Evolutionary conservation across 176 grass and related monocot species (phyloP).

Genomic region (Zizania latifolia): DNA sequence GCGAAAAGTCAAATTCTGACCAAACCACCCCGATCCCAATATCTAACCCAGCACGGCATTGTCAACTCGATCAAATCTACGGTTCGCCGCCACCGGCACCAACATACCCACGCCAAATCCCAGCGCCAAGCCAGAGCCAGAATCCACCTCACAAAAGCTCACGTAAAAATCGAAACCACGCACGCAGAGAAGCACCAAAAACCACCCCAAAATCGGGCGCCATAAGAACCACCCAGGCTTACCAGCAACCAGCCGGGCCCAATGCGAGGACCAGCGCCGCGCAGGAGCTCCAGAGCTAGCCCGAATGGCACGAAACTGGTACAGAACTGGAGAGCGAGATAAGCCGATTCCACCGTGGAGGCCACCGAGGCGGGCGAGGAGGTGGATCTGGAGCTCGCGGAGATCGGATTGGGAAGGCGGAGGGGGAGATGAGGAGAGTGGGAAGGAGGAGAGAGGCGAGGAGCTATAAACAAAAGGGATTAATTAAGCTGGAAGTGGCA

Average conservation of each 20-base stretch:
- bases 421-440: not conserved
- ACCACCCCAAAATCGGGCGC: not conserved
- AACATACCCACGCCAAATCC: not conserved
- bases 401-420: constrained; percentile 28
- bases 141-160: not conserved
- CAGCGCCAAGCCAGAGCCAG: not conserved
- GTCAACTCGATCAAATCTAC: constrained; percentile 21
- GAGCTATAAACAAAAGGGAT: constrained; percentile 19
- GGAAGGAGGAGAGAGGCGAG: not conserved
- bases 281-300: not conserved
- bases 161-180: constrained; percentile 11
- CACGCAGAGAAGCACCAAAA: not conserved
- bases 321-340: not conserved
- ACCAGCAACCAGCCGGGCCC: not conserved
- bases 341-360: not conserved
- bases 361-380: too few species aligned
- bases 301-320: not conserved
- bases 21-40: constrained; percentile 18
- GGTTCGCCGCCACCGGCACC: not conserved
- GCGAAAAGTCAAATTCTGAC: constrained; percentile 46
- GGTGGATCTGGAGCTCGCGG: constrained; percentile 20
- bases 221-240: not conserved
- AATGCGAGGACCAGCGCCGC: constrained; percentile 21
- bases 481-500: constrained; percentile 28
- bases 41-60: not conserved